phyloP scores from a whole-genome alignment of 768 basidiomycete species.

The Leccinum rimulosum region DNA sequence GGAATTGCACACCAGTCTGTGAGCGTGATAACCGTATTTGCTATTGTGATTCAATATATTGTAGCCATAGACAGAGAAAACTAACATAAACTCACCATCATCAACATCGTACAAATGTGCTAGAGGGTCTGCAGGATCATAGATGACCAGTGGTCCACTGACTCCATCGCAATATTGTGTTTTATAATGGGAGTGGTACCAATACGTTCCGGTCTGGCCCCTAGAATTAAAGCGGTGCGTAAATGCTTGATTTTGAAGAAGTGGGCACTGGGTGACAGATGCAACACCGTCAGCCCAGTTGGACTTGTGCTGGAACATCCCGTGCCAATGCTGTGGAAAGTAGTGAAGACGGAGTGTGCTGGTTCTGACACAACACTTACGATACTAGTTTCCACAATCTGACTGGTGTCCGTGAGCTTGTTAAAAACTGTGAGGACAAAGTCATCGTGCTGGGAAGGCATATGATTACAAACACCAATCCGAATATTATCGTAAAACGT shows the following conservation, averaged over 20 bases:
- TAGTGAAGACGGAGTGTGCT: conserved; percentile 12
- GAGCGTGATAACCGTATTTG: conserved; percentile 46
- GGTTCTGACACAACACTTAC: neutral
- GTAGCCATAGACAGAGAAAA: neutral
- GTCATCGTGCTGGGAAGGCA: conserved; percentile 29
- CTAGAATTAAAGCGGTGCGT: conserved; percentile 33
- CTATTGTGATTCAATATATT: conserved; percentile 12
- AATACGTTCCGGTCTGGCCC: conserved; percentile 42
- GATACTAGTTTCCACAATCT: neutral
- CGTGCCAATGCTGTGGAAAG: neutral
- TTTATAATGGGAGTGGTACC: conserved; percentile 44
- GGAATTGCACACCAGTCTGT: conserved; percentile 40
- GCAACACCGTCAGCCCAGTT: conserved; percentile 37
- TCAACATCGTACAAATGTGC: conserved; percentile 43
- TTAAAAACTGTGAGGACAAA: conserved; percentile 46
- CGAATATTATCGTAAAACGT: neutral
- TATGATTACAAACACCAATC: neutral
- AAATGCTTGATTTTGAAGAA: conserved; percentile 34
- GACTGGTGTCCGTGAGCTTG: neutral
- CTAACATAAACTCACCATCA: conserved; percentile 33
- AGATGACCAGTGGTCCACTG: conserved; percentile 42
- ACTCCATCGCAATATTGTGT: conserved; percentile 44
- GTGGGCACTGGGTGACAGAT: conserved; percentile 45
- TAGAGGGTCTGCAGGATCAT: conserved; percentile 44
- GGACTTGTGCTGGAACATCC: conserved; percentile 8